Base-by-base conservation (phyloP, 2,329 filamentous ascomycete genomes). In the Fonsecaea nubica region DNA sequence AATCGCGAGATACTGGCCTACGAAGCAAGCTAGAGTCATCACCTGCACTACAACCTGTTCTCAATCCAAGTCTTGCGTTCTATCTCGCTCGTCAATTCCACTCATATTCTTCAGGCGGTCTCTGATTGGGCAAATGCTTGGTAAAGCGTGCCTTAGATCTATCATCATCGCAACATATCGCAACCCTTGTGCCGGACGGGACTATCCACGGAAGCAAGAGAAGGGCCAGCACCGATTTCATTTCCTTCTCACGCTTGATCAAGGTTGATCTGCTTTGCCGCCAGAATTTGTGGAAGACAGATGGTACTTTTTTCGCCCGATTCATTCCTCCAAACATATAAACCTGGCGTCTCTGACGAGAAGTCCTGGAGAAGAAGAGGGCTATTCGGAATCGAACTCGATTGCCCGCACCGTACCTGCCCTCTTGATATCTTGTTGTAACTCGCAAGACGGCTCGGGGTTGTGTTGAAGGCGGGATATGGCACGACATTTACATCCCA, bases 241-340 rank as follows among this genome's bases (percentile, higher is more conserved):
- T 21, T 50, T 18, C 45, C 25, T 50, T 50, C 45, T 50, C 45
- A 50, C 25, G 45, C 45, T 50, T 50, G 25, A 45, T 45, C 40
- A 45, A 18, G 18, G 13, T n/a, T n/a, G 38, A 5, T 5, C n/a
- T 42, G 38, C n/a, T 48, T 3, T 25, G 25, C 9, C 25, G 45
- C 45, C 45, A 21, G 25, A 9, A 25, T 21, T 25, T 12, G 21
- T 13, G 8, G 25, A 25, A 50, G 1, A 3, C 45, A 50, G 18
- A 50, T 3, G 18, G 45, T 25, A 50, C 25, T 25, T 2, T 50
- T 25, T 25, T 50, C 18, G 25, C 45, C 12, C 21, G 45, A 50
- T 10, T 7, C 18, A 4, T 1, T 21, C 18, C 45, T 30, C 6
- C 45, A 50, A 3, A 50, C 15, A 50, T 50, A 18, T 50, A 21